Percentiles rank a stretch among this genome's conserved stretches.
phyloP scores from a whole-genome alignment of 305 asterid species.

The Solanum hybrid region DNA sequence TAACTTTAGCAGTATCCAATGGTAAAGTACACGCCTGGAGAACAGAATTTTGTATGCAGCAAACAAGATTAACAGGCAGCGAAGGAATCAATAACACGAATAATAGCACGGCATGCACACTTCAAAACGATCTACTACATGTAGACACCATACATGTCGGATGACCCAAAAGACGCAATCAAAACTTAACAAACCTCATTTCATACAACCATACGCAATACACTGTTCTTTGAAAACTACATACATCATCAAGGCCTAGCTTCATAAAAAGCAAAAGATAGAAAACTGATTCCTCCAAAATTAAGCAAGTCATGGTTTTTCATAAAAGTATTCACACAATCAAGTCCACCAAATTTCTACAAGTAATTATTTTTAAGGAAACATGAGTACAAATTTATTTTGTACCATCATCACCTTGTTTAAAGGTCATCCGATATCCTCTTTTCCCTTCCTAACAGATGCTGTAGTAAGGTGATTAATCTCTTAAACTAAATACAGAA shows the following conservation, averaged over 20 bases:
- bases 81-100: background rate
- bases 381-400: background rate
- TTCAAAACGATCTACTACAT: background rate
- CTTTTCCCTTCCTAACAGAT: background rate
- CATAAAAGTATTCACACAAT: background rate
- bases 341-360: background rate
- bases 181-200: background rate
- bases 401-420: background rate
- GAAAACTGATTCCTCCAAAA: background rate
- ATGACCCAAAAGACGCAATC: background rate
- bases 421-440: background rate
- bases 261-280: background rate
- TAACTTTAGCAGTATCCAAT: slow-evolving; percentile 90
- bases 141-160: background rate
- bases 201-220: background rate
- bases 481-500: background rate
- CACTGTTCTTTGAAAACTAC: background rate
- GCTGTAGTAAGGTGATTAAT: background rate
- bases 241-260: background rate
- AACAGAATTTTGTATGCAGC: background rate
- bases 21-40: slow-evolving; percentile 69
- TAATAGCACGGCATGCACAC: background rate
- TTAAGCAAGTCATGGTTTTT: background rate
- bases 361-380: background rate
- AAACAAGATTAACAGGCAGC: background rate